Evolutionary conservation across 176 grass and related monocot genomes (phyloP).

Genomic region (Thalia dealbata): DNA sequence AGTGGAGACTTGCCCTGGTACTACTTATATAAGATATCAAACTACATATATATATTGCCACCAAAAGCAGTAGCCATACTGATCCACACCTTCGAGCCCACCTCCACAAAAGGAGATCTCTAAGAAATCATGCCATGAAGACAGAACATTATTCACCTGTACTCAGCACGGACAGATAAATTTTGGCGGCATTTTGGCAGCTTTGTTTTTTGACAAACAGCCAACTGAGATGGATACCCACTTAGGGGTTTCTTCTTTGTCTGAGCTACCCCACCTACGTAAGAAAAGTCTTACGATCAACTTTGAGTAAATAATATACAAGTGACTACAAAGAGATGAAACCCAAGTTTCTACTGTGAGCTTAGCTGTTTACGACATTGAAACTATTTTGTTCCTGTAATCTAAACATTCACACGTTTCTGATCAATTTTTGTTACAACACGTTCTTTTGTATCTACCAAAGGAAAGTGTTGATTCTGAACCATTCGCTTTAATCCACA

Average conservation of each 20-base stretch:
- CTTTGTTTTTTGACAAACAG: constrained; percentile 19
- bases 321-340: background rate
- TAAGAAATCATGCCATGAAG: background rate
- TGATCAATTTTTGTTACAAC: background rate
- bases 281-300: background rate
- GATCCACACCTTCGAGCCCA: background rate
- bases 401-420: background rate
- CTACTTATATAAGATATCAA: too few species aligned
- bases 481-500: too few species aligned
- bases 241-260: constrained; percentile 22
- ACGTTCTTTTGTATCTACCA: too few species aligned
- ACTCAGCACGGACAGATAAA: constrained; percentile 24
- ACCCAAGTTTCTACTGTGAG: background rate
- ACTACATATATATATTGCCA: too few species aligned
- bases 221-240: constrained; percentile 14
- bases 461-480: too few species aligned
- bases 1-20: too few species aligned
- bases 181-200: constrained; percentile 8
- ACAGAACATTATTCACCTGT: constrained; percentile 23
- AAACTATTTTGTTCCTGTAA: background rate
- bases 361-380: background rate
- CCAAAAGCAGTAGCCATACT: background rate
- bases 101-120: background rate
- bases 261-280: constrained; percentile 20
- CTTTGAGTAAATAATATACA: background rate